These are phyloP conservation scores for Omphalotus guepiniiformis DNA, from an alignment of 768 basidiomycete species.

Conservation along the genomic window DNA sequence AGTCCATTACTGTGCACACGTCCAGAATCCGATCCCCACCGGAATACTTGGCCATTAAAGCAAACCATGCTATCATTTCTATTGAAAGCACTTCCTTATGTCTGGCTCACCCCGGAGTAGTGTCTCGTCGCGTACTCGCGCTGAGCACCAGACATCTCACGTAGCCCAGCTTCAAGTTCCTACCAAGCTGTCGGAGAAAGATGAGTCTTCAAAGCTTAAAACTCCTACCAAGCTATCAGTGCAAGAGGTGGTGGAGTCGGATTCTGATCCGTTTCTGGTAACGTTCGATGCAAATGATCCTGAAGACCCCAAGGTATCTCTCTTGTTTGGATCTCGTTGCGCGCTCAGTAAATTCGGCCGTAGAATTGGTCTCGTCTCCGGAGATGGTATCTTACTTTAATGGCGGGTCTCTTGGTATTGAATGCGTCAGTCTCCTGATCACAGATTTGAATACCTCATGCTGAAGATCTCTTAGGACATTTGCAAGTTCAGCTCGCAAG, in stretches of 20 bases:
- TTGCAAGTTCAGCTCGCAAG: conserved; percentile 55
- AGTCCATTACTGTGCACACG: background rate
- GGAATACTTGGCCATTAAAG: background rate
- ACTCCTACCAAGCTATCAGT: background rate
- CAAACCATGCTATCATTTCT: no score
- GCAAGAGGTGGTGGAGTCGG: background rate
- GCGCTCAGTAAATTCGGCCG: background rate
- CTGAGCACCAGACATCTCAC: background rate
- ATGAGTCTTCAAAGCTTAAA: background rate
- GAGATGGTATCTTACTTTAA: conserved; percentile 50
- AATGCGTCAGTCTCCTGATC: conserved; percentile 42
- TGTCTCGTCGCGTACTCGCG: background rate
- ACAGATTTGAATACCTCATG: background rate
- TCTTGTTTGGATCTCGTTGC: conserved; percentile 2
- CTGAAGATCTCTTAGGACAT: conserved; percentile 38
- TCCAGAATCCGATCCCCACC: background rate
- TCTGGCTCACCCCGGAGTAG: background rate
- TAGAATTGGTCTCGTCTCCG: conserved; percentile 46
- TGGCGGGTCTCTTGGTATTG: conserved; percentile 46
- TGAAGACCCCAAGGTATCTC: conserved; percentile 41
- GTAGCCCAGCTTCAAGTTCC: no score
- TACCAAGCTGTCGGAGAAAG: no score
- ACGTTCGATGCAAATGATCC: conserved; percentile 36
- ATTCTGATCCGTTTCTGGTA: conserved; percentile 30
- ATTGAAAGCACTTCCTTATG: no score